Base-by-base conservation (phyloP, 257 asterid species). In the Penstemon newberryi region DNA sequence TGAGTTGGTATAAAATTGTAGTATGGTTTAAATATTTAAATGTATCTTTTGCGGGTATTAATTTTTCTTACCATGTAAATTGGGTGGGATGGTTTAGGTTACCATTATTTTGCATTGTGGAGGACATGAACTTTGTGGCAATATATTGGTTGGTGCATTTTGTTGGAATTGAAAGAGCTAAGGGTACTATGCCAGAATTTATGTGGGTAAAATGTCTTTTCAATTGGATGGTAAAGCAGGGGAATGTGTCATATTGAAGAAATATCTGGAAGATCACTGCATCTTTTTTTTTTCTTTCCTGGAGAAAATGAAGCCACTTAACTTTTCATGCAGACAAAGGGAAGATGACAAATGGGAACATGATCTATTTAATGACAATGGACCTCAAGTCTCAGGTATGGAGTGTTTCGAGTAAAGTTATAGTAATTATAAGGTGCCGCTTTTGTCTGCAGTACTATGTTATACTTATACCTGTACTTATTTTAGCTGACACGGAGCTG, bases 261-360 rank as follows among this genome's bases (percentile, higher is more conserved):
- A 57, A 65, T 56, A 25, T 65, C 69, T 72, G 62, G 69, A 65
- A 73, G 73, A 72, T 76, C 54, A 56, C 64, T 15, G 44, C 59
- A 64, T 45, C 77, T 5, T 42, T 61, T 51, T 65, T 60, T 50
- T 53, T 57, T 37, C 66, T 59, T 64, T 76, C 66, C 56, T 69
- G 70, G 58, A 66, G 57, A 43, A 59, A 75, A 60, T 25, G 62
- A 47, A 65, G 53, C 56, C 37, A 59, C 58, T 70, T 67, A 53
- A 54, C 37, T 72, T 73, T 59, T 71, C 63, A 55, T 87, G 84
- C 86, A 92, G 98, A 77, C 89, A 71, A 77, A 85, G 98, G 73
- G 95, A 87, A 69, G 95, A 87, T 67, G 92, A 84, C 77, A 92
- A 92, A 79, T 92, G 98, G 98, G 87, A 83, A 69, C 96, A 89